phyloP scores from a whole-genome alignment of 2,329 filamentous ascomycete genomes.

The Penicillium sp. region DNA sequence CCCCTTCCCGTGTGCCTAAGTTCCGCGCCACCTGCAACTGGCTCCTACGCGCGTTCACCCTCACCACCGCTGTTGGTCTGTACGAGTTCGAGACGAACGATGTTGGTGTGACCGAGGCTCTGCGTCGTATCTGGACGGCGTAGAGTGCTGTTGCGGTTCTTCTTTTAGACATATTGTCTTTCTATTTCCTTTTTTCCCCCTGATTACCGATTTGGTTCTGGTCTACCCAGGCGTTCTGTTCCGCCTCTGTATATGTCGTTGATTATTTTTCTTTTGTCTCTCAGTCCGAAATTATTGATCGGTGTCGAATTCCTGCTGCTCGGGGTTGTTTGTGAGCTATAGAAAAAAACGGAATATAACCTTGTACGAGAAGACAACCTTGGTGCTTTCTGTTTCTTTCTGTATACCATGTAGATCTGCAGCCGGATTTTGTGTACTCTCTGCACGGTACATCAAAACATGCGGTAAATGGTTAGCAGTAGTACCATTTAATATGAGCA shows the following conservation, averaged over 20 bases:
- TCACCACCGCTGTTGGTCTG: conserved; percentile 73
- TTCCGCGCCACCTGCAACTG: conserved; percentile 61
- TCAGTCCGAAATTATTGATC: conserved; percentile 11
- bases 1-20: conserved; percentile 59
- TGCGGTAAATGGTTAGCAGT: neutral
- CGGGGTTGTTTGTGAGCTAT: conserved; percentile 12
- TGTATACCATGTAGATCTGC: neutral
- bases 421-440: no score
- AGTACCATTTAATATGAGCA: neutral
- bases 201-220: conserved; percentile 18
- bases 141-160: conserved; percentile 20
- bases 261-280: conserved; percentile 19
- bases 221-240: conserved; percentile 26
- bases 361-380: conserved; percentile 12
- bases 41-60: conserved; percentile 68
- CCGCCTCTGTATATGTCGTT: conserved; percentile 31
- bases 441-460: neutral
- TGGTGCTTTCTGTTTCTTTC: neutral
- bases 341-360: conserved; percentile 16
- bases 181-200: conserved; percentile 16
- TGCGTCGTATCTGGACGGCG: conserved; percentile 84
- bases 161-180: conserved; percentile 13
- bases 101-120: conserved; percentile 80
- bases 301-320: conserved; percentile 14
- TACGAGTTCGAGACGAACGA: conserved; percentile 99